Evolutionary conservation across 2,329 filamentous ascomycete species (phyloP), one percentile per base, ranked within the genome.

Genomic region (Nigrograna mackinnonii): DNA sequence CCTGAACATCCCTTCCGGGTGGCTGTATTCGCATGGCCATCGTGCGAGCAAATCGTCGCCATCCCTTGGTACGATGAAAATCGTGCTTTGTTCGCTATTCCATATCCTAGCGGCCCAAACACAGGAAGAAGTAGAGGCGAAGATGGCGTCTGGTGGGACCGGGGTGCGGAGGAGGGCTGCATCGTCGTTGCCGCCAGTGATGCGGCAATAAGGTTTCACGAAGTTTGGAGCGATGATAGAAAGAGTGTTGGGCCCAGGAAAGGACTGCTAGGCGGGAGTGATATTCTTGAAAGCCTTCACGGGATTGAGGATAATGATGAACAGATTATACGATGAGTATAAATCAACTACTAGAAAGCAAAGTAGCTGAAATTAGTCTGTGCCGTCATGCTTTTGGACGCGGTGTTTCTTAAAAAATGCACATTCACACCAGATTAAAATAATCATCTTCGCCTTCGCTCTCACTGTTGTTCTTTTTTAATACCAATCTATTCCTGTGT

Each of bases 11-110:
- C 87, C 0, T 89, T 87, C 56, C 85, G 94, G 16, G 89, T 99
- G 51, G 94, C 91, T 2, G 86, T 97, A 6, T 99, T 96, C 69
- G 86, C 87, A 34, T 97, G 94, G 94, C 94, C 94, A 0, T 86
- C 88, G 41, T 97, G 94, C 68, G 82, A 83, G 51, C 89, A 94
- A 62, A 81, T 96, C 2, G 87, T 89, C 9, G 85, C 87, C 13
- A 87, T 97, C 43, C 88, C 91, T 0, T 97, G 84, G 92, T 84
- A 83, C 37, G 82, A 85, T 22, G 84, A 89, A 46, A 82, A 88
- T 64, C 79, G 90, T 26, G 92, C 91, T 7, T 71, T 99, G 21
- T 95, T 86, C 68, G 92, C 90, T n/a, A 85, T 97, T 35, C 77
- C 87, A 1, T 97, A 94, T 66, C 89, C 91, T 7, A 80, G 83